Conservation (phyloP, 148 eudicot genomes). For the Diospyros lotus region DNA sequence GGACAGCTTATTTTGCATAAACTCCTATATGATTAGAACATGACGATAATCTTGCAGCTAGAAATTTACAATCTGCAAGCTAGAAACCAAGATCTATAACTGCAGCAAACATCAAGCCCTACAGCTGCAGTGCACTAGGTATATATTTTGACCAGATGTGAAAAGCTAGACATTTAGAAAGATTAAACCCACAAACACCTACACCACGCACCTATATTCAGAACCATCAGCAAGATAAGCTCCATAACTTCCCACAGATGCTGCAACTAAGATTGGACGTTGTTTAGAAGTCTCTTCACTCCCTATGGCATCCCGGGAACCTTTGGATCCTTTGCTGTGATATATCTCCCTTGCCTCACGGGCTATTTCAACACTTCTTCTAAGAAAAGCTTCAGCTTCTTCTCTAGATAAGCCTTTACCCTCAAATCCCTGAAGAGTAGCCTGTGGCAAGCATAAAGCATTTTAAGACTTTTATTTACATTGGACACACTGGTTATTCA, state of each 20-base stretch:
- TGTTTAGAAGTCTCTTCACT: slow-evolving; percentile 8
- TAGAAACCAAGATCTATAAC: neutral
- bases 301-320: slow-evolving; percentile 29
- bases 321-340: slow-evolving; percentile 37
- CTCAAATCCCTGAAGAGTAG: slow-evolving; percentile 69
- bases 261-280: slow-evolving; percentile 58
- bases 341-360: slow-evolving; percentile 56
- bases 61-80: no score
- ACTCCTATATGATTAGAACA: no score
- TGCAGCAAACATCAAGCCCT: no score
- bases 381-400: slow-evolving; percentile 49
- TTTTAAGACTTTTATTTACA: neutral
- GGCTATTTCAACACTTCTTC: slow-evolving; percentile 56
- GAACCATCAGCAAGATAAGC: slow-evolving; percentile 79
- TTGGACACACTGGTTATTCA: neutral
- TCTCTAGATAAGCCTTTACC: slow-evolving; percentile 49
- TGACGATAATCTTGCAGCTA: no score
- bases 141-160: no score
- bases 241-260: slow-evolving; percentile 76
- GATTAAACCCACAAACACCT: neutral
- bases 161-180: no score
- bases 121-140: neutral
- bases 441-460: slow-evolving; percentile 27
- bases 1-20: no score
- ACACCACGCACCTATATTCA: slow-evolving; percentile 45